phyloP scores from a whole-genome alignment of 305 asterid species.

The Fraxinus velutina region DNA sequence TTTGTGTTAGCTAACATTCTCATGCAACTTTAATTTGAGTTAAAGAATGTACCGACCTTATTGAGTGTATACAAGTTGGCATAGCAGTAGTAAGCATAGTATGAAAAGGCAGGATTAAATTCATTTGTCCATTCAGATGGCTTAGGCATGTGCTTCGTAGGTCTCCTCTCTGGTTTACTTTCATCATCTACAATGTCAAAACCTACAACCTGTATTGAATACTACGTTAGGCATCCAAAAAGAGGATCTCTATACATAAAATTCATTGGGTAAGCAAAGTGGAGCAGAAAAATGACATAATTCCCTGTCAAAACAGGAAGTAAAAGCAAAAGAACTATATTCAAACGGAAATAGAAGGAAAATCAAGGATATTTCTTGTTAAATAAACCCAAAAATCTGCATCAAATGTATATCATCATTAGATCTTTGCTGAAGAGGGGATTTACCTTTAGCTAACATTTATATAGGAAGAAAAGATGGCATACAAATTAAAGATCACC shows the following conservation, averaged over 20 bases:
- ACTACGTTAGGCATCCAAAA: slow-evolving; percentile 21
- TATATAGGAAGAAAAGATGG: background rate
- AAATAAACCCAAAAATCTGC: background rate
- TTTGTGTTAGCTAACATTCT: background rate
- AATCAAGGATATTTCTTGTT: background rate
- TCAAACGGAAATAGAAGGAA: background rate
- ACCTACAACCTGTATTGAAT: slow-evolving; percentile 70
- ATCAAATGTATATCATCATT: background rate
- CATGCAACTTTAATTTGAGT: slow-evolving; percentile 1
- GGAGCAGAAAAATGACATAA: background rate
- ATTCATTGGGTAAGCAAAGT: slow-evolving; percentile 1
- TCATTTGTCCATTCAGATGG: slow-evolving; percentile 90
- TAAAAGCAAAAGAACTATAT: background rate
- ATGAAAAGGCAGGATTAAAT: slow-evolving; percentile 90
- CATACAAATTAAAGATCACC: background rate
- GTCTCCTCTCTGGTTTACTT: slow-evolving; percentile 96
- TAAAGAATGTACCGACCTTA: slow-evolving; percentile 48
- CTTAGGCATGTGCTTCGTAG: slow-evolving; percentile 91
- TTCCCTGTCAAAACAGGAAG: slow-evolving; percentile 2
- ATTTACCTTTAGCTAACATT: background rate
- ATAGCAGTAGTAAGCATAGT: slow-evolving; percentile 93
- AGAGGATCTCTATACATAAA: background rate
- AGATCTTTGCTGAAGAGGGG: background rate
- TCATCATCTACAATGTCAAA: slow-evolving; percentile 96
- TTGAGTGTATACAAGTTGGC: slow-evolving; percentile 88